Percentiles rank a stretch among this genome's conserved stretches.
Conservation (phyloP, 495 filamentous ascomycete genomes). For the Penicillium crystallinum region DNA sequence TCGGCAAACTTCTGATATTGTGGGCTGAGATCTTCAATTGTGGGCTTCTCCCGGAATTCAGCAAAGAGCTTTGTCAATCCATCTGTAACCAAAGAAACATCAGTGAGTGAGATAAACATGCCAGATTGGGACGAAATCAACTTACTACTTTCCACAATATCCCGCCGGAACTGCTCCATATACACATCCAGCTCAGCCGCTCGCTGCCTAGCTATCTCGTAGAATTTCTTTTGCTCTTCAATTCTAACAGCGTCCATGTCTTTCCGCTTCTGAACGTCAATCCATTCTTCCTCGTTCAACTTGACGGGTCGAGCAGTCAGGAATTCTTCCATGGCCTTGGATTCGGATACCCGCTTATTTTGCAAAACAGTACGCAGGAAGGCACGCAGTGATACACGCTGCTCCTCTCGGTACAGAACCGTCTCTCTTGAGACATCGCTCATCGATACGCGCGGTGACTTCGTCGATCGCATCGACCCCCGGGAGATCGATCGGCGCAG, state of each 20-base stretch:
- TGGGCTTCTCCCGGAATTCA: conserved; percentile 83
- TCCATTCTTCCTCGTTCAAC: conserved; percentile 72
- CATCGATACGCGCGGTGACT: conserved; percentile 47
- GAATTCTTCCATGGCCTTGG: conserved; percentile 77
- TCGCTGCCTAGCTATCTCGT: conserved; percentile 86
- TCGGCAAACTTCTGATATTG: conserved; percentile 98
- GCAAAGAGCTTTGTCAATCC: conserved; percentile 89
- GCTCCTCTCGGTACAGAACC: conserved; percentile 79
- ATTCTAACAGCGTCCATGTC: conserved; percentile 81
- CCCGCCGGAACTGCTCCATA: conserved; percentile 81
- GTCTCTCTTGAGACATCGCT: conserved; percentile 39
- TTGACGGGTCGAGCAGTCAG: conserved; percentile 62
- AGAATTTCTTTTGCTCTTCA: conserved; percentile 89
- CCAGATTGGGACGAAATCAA: conserved; percentile 4
- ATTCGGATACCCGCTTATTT: conserved; percentile 75
- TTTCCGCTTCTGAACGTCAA: conserved; percentile 74
- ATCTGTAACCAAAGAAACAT: conserved; percentile 40
- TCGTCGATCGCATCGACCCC: conserved; percentile 33
- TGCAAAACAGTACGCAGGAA: conserved; percentile 80
- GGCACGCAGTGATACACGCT: conserved; percentile 85
- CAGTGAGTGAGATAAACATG: not conserved
- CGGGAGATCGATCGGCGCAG: conserved; percentile 36
- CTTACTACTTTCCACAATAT: conserved; percentile 75
- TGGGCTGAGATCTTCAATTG: conserved; percentile 78
- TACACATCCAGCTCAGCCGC: conserved; percentile 92